phyloP scores from a whole-genome alignment of 202 grass and related monocot genomes.

The Schoenoplectus tabernaemontani region DNA sequence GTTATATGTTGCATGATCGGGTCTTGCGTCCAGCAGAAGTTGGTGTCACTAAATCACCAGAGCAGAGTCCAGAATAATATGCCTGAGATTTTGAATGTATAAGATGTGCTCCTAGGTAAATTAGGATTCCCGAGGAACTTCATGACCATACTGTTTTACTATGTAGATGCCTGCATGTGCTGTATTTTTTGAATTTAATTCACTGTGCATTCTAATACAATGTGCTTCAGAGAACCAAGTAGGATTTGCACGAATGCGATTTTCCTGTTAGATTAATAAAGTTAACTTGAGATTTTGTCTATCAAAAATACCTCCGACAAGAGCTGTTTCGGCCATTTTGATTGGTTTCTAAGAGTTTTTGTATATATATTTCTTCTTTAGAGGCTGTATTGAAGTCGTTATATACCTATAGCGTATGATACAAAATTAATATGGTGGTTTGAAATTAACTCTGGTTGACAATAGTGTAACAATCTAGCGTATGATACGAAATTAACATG shows the following conservation, averaged over 20 bases:
- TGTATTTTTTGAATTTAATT: conserved; percentile 5
- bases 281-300: not conserved
- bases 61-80: conserved; percentile 6
- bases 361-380: no score
- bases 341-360: not conserved
- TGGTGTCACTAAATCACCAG: conserved; percentile 14
- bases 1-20: conserved; percentile 24
- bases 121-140: conserved; percentile 1
- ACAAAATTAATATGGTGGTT: no score
- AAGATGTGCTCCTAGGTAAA: not conserved
- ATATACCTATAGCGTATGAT: no score
- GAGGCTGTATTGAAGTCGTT: no score
- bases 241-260: not conserved
- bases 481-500: no score
- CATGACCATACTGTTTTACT: not conserved
- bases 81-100: not conserved
- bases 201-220: not conserved
- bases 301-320: not conserved
- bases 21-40: conserved; percentile 23
- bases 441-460: no score
- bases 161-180: not conserved
- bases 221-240: not conserved
- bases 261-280: not conserved
- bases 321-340: not conserved
- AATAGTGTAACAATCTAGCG: no score